A percentile compares a stretch with the other conserved stretches of the same genome.
These are phyloP conservation scores for Aspergillus mulundensis DNA, from an alignment of 495 filamentous ascomycete genomes.

Conservation along the genomic window DNA sequence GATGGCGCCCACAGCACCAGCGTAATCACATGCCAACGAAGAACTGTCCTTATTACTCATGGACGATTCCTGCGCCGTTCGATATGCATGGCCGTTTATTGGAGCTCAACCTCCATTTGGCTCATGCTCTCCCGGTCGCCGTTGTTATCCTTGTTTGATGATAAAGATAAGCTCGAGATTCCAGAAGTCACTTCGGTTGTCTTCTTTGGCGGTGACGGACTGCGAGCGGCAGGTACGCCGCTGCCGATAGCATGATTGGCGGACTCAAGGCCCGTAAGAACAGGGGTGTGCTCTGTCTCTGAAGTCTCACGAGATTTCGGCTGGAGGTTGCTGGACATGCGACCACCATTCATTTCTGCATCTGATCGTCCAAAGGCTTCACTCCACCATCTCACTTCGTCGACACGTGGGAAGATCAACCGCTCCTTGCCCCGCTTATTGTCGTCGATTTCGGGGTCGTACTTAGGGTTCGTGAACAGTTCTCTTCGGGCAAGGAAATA, in stretches of 20 bases:
- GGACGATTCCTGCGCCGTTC: background rate
- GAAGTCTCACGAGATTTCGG: slow-evolving; percentile 18
- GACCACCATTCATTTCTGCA: slow-evolving; percentile 84
- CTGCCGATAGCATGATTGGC: slow-evolving; percentile 32
- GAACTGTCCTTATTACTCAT: background rate
- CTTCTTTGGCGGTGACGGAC: slow-evolving; percentile 24
- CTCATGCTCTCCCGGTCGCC: slow-evolving; percentile 20
- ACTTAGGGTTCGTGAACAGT: slow-evolving; percentile 78
- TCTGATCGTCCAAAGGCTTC: slow-evolving; percentile 82
- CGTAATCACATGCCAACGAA: slow-evolving; percentile 4
- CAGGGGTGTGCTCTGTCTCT: slow-evolving; percentile 22
- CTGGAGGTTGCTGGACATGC: slow-evolving; percentile 17
- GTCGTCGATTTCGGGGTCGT: slow-evolving; percentile 74
- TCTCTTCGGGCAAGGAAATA: slow-evolving; percentile 79
- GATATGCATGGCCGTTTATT: slow-evolving; percentile 21
- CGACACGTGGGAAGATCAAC: slow-evolving; percentile 70
- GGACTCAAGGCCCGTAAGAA: slow-evolving; percentile 48
- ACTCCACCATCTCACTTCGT: slow-evolving; percentile 83
- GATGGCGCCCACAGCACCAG: background rate
- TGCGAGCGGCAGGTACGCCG: slow-evolving; percentile 20
- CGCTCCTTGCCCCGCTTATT: slow-evolving; percentile 71
- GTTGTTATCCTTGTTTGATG: slow-evolving; percentile 23
- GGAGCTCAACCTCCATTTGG: slow-evolving; percentile 48
- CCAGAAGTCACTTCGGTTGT: slow-evolving; percentile 39
- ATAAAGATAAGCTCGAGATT: slow-evolving; percentile 38